Evolutionary conservation across 2,329 filamentous ascomycete genomes (phyloP).

Genomic region (Alternaria arborescens): DNA sequence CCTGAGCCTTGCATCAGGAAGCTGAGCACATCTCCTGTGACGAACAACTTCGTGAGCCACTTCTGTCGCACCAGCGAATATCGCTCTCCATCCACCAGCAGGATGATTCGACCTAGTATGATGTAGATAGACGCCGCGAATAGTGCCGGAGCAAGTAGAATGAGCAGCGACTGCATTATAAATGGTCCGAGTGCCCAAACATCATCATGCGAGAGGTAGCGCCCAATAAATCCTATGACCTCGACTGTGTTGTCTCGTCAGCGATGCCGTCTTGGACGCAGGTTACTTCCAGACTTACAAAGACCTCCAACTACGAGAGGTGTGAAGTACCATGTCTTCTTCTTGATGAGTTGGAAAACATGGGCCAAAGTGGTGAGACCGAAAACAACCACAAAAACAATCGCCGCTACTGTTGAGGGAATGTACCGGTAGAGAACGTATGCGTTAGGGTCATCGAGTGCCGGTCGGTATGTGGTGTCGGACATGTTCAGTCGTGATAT

Average conservation of each 20-base stretch:
- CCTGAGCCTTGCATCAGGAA: constrained; percentile 53
- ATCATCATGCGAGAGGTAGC: constrained; percentile 50
- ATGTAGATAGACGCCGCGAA: constrained; percentile 61
- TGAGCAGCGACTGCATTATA: constrained; percentile 55
- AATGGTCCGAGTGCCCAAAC: constrained; percentile 53
- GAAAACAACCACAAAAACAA: constrained; percentile 60
- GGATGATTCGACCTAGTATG: constrained; percentile 57
- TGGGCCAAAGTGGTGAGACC: constrained; percentile 52
- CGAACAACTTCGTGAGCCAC: constrained; percentile 58
- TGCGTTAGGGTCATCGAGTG: constrained; percentile 26
- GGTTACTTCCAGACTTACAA: constrained; percentile 48
- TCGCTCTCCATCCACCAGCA: constrained; percentile 49
- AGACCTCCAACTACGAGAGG: constrained; percentile 60
- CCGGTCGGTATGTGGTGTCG: constrained; percentile 9
- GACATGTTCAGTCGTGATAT: neutral
- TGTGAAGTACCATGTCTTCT: constrained; percentile 61
- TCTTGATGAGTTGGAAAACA: constrained; percentile 52
- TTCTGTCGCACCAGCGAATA: constrained; percentile 51
- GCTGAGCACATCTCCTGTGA: constrained; percentile 56
- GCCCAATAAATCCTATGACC: constrained; percentile 60
- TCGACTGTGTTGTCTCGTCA: constrained; percentile 53
- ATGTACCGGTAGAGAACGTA: constrained; percentile 45
- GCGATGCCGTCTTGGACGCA: neutral
- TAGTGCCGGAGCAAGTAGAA: constrained; percentile 57
- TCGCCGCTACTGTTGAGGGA: constrained; percentile 56